These are phyloP conservation scores for Cladophialophora yegresii DNA, from an alignment of 2,329 filamentous ascomycete species.

Conservation along the genomic window DNA sequence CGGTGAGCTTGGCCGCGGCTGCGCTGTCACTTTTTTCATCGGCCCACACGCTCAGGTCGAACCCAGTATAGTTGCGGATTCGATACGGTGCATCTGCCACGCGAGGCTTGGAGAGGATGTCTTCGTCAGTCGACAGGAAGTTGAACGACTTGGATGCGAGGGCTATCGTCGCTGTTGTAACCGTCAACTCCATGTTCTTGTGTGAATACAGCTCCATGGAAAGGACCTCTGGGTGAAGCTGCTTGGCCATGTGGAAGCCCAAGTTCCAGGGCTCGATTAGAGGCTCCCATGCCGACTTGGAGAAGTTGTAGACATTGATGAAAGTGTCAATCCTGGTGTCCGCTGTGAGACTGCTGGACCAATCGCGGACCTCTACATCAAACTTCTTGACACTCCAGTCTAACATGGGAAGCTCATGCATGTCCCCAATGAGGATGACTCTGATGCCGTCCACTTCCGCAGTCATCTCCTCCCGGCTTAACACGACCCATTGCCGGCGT, in stretches of 20 bases:
- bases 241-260: constrained; percentile 83
- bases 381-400: constrained; percentile 94
- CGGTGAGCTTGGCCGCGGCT: constrained; percentile 72
- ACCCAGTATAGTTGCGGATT: constrained; percentile 94
- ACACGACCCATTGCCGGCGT: constrained; percentile 54
- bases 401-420: constrained; percentile 91
- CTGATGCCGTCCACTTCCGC: constrained; percentile 84
- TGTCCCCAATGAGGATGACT: constrained; percentile 89
- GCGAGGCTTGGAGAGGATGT: constrained; percentile 89
- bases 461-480: constrained; percentile 77
- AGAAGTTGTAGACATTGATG: constrained; percentile 97
- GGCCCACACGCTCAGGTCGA: constrained; percentile 80
- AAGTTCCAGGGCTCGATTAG: constrained; percentile 94
- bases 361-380: constrained; percentile 79
- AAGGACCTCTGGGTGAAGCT: constrained; percentile 71
- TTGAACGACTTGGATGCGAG: constrained; percentile 89
- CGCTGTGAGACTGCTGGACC: constrained; percentile 83
- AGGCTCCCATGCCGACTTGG: constrained; percentile 97
- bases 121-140: constrained; percentile 83
- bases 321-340: constrained; percentile 92
- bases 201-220: constrained; percentile 84
- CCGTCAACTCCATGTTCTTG: constrained; percentile 85
- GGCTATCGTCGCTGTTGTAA: constrained; percentile 92
- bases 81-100: constrained; percentile 89
- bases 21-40: constrained; percentile 70